A percentile compares a stretch with the other conserved stretches of the same genome.
phyloP scores from a whole-genome alignment of 768 basidiomycete species.

The Cyclocybe aegerita region DNA sequence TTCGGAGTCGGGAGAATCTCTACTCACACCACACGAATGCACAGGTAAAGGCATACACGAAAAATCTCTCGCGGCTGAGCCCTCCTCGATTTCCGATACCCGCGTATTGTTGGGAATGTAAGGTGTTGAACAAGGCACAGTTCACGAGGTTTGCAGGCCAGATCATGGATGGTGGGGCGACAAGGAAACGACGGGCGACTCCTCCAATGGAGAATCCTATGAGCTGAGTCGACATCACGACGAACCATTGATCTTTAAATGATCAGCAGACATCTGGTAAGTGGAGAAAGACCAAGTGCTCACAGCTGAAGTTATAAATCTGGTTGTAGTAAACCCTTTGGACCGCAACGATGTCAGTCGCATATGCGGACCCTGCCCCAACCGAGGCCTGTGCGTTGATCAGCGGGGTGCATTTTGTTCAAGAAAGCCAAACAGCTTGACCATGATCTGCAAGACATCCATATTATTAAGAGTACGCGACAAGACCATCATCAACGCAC shows the following conservation, averaged over 20 bases:
- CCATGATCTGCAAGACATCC: constrained; percentile 30
- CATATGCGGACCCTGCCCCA: constrained; percentile 72
- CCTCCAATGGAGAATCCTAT: constrained; percentile 82
- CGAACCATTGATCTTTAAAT: constrained; percentile 63
- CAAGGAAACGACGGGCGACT: constrained; percentile 68
- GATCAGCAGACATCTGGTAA: neutral
- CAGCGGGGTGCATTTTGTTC: neutral
- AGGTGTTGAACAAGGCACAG: constrained; percentile 74
- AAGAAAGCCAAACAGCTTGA: constrained; percentile 23
- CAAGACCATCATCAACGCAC: constrained; percentile 25
- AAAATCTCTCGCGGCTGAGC: constrained; percentile 69
- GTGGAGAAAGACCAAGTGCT: constrained; percentile 13
- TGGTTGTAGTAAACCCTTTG: constrained; percentile 68
- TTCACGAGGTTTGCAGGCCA: constrained; percentile 73
- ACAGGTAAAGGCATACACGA: constrained; percentile 55
- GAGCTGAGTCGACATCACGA: constrained; percentile 66
- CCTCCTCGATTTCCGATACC: constrained; percentile 63
- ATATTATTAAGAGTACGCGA: neutral
- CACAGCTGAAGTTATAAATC: constrained; percentile 57
- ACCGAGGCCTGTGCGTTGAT: constrained; percentile 48
- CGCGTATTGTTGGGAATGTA: constrained; percentile 67
- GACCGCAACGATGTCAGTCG: constrained; percentile 70
- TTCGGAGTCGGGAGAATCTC: neutral
- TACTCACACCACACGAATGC: constrained; percentile 60
- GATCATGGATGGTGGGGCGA: constrained; percentile 61